Conservation (phyloP, 2,329 filamentous ascomycete genomes). For the Aspergillus fischeri region DNA sequence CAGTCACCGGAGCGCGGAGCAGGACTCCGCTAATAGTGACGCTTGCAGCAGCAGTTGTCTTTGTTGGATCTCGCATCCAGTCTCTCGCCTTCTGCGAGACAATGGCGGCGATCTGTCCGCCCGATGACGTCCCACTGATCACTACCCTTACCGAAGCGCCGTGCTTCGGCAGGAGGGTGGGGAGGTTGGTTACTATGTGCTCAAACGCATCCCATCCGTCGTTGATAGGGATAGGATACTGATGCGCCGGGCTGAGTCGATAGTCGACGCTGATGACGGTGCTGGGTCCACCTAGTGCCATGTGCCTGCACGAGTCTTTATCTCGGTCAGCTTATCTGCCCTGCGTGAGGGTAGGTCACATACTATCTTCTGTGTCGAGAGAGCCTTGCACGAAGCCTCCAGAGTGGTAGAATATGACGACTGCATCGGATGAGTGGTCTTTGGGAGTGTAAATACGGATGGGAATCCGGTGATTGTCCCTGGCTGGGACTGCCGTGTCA, state of each 20-base stretch:
- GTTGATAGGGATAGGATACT: background rate
- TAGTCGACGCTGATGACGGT: constrained; percentile 1
- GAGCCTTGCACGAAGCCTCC: background rate
- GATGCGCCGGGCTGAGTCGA: background rate
- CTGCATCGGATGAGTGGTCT: background rate
- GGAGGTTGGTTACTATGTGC: background rate
- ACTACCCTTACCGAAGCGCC: background rate
- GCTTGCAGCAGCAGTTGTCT: background rate
- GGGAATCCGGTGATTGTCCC: background rate
- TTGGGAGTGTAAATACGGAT: background rate
- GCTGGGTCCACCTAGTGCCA: background rate
- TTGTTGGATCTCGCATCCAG: background rate
- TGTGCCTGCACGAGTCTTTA: constrained; percentile 31
- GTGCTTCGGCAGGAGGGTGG: background rate
- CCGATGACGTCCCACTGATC: background rate
- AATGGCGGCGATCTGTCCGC: background rate
- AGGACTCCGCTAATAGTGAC: background rate
- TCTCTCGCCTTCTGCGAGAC: background rate
- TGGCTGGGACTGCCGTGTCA: background rate
- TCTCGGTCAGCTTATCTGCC: constrained; percentile 61
- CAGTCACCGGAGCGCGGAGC: background rate
- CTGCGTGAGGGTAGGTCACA: constrained; percentile 43
- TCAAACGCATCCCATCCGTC: background rate
- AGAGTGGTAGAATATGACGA: background rate
- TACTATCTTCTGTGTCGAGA: background rate